Percentiles rank a stretch among this genome's conserved stretches.
These are phyloP conservation scores for Aspergillus nomiae DNA, from an alignment of 2,329 filamentous ascomycete species.

Conservation along the genomic window DNA sequence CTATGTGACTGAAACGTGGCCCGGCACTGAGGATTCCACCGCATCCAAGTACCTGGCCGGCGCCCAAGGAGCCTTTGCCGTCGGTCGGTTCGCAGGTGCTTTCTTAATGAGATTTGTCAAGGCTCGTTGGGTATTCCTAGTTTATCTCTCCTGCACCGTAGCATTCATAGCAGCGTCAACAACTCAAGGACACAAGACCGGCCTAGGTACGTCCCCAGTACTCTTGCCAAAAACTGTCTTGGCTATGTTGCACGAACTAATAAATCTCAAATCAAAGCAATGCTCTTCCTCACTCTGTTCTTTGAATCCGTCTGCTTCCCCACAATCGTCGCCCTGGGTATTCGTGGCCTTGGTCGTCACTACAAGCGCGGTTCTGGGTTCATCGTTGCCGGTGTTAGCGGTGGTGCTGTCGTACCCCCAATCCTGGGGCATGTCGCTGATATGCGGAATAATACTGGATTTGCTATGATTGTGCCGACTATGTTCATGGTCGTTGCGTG, in stretches of 20 bases:
- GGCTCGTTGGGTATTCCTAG: constrained; percentile 70
- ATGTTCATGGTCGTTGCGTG: constrained; percentile 61
- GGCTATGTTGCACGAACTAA: not conserved
- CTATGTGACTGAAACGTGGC: constrained; percentile 65
- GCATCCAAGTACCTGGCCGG: constrained; percentile 72
- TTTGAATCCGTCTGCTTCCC: constrained; percentile 84
- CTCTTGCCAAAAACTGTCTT: not conserved
- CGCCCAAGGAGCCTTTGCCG: constrained; percentile 71
- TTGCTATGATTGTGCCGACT: constrained; percentile 68
- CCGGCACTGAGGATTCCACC: constrained; percentile 54
- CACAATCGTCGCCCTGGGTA: constrained; percentile 75
- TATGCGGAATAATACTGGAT: constrained; percentile 58
- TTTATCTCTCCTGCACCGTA: constrained; percentile 66
- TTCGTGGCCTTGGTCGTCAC: constrained; percentile 74
- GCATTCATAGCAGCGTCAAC: constrained; percentile 58
- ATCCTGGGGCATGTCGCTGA: constrained; percentile 71
- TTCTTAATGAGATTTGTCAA: constrained; percentile 67
- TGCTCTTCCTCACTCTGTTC: constrained; percentile 72
- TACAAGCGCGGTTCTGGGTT: constrained; percentile 75
- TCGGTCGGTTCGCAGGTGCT: constrained; percentile 70
- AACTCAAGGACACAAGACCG: constrained; percentile 50
- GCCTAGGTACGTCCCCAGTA: constrained; percentile 40
- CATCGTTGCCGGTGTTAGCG: constrained; percentile 71
- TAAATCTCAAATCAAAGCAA: constrained; percentile 32
- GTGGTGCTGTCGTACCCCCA: constrained; percentile 73